Evolutionary conservation across 768 basidiomycete species (phyloP).

Genomic region (Dacryopinax primogenitus): DNA sequence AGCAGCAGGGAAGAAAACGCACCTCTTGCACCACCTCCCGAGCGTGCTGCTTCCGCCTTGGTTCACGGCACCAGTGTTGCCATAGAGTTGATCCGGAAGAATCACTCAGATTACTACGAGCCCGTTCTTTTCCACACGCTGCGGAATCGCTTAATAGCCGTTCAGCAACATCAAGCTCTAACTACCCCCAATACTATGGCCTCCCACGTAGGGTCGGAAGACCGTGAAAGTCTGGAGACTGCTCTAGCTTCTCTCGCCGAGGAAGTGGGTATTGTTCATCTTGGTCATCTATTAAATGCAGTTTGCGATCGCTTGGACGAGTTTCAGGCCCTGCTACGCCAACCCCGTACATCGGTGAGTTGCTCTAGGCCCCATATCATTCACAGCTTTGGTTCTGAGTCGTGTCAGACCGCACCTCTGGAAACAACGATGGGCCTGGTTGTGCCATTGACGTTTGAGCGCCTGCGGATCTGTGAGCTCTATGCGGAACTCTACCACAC

Average conservation of each 20-base stretch:
- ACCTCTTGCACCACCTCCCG: not conserved
- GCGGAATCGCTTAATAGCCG: constrained; percentile 75
- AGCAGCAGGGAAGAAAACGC: not conserved
- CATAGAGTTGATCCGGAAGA: constrained; percentile 89
- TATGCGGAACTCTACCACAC: constrained; percentile 95
- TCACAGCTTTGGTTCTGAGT: not conserved
- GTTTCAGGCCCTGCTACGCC: constrained; percentile 54
- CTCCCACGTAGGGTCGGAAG: constrained; percentile 28
- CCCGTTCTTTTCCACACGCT: constrained; percentile 92
- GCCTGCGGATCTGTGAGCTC: constrained; percentile 90
- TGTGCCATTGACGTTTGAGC: constrained; percentile 79
- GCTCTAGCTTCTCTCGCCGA: constrained; percentile 73
- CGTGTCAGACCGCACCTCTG: constrained; percentile 50
- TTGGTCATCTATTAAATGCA: constrained; percentile 65
- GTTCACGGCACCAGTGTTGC: constrained; percentile 76
- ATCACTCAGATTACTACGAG: constrained; percentile 97
- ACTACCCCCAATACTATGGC: constrained; percentile 28
- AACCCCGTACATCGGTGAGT: constrained; percentile 68
- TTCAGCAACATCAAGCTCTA: constrained; percentile 52
- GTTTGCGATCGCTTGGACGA: constrained; percentile 55
- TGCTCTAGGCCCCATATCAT: not conserved
- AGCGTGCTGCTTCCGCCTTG: constrained; percentile 48
- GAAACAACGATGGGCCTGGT: constrained; percentile 62
- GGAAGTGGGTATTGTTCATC: constrained; percentile 79
- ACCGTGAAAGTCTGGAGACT: constrained; percentile 50